These are phyloP conservation scores for Fusarium goolgardi DNA, from an alignment of 2,329 filamentous ascomycete species.

Conservation along the genomic window DNA sequence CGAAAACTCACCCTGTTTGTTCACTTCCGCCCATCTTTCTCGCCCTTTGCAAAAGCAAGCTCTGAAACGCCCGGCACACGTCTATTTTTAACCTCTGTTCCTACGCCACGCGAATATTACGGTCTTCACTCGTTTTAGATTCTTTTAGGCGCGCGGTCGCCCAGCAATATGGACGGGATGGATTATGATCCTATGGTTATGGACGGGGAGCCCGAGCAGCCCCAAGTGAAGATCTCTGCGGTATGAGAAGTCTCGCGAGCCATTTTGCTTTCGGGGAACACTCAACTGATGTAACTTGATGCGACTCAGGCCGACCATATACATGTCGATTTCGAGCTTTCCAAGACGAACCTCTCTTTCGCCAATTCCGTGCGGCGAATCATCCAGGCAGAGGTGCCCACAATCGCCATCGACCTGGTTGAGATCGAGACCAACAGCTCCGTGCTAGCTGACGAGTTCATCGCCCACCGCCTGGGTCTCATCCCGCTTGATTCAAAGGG, in stretches of 20 bases:
- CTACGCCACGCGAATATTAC: constrained; percentile 5
- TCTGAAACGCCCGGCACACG: neutral
- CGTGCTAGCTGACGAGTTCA: constrained; percentile 96
- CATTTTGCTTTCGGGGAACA: constrained; percentile 8
- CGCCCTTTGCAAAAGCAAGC: neutral
- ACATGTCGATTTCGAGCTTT: constrained; percentile 91
- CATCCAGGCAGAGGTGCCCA: constrained; percentile 94
- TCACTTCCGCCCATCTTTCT: constrained; percentile 8
- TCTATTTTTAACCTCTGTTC: neutral
- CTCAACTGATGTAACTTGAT: constrained; percentile 42
- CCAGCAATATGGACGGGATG: constrained; percentile 59
- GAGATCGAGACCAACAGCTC: constrained; percentile 94
- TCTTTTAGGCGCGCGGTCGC: constrained; percentile 28
- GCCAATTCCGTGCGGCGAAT: constrained; percentile 92
- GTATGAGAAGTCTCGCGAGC: constrained; percentile 53
- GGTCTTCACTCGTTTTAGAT: constrained; percentile 13
- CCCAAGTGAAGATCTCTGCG: constrained; percentile 70
- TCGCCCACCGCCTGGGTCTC: constrained; percentile 90
- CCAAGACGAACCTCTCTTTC: constrained; percentile 88
- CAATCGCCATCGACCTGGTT: constrained; percentile 93
- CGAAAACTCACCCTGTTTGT: constrained; percentile 40
- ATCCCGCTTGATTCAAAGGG: constrained; percentile 88
- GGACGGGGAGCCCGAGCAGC: constrained; percentile 67
- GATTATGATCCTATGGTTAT: constrained; percentile 71
- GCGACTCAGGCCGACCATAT: constrained; percentile 75